Evolutionary conservation across 305 asterid species (phyloP).

Genomic region (Fraxinus floribunda): DNA sequence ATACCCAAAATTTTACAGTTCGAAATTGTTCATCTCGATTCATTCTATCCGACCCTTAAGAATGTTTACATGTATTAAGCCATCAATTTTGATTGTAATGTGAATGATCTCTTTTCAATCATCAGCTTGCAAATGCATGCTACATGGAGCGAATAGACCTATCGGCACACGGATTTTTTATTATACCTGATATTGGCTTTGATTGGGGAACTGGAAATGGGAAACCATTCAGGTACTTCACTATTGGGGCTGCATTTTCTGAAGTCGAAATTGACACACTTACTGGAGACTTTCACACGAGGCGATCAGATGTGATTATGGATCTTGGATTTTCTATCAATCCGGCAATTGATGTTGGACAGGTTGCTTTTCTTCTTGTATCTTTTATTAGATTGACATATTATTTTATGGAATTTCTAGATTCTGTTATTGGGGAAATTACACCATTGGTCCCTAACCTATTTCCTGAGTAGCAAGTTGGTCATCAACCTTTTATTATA

Average conservation of each 20-base stretch:
- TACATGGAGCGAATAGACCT: conserved; percentile 87
- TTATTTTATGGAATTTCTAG: background rate
- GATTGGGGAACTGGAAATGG: conserved; percentile 85
- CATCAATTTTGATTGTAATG: conserved; percentile 7
- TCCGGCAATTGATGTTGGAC: conserved; percentile 96
- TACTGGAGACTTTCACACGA: conserved; percentile 88
- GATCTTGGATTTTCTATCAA: conserved; percentile 91
- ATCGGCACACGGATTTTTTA: conserved; percentile 89
- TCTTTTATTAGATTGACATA: background rate
- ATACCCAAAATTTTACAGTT: background rate
- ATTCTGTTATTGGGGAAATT: background rate
- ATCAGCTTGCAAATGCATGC: conserved; percentile 80
- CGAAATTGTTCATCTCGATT: background rate
- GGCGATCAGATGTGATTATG: conserved; percentile 69
- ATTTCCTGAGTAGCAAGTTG: background rate
- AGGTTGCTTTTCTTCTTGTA: conserved; percentile 44
- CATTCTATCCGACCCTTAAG: background rate
- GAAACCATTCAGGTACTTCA: conserved; percentile 71
- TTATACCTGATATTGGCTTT: conserved; percentile 73
- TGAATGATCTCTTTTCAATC: conserved; percentile 8
- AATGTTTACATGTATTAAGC: background rate
- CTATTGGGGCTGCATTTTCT: conserved; percentile 88
- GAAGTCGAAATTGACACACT: conserved; percentile 95
- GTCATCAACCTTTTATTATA: background rate
- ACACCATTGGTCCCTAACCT: background rate